Evolutionary conservation across 768 basidiomycete genomes (phyloP).

Genomic region (Rhizopogon sp.): DNA sequence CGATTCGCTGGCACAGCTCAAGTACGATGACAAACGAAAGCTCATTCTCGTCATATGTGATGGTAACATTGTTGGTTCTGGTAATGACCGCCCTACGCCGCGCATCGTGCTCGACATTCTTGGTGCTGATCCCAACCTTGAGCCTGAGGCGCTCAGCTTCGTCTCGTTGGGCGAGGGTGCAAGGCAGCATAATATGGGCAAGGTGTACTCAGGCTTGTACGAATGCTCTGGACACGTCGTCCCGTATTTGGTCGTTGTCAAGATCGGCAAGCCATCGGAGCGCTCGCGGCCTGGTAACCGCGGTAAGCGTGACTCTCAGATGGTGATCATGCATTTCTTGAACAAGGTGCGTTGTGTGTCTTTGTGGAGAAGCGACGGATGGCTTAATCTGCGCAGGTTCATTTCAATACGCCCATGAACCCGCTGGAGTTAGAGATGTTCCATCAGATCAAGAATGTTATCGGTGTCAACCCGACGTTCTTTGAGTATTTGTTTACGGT

Average conservation of each 20-base stretch:
- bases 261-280: constrained; percentile 94
- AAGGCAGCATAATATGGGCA: constrained; percentile 97
- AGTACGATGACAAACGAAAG: constrained; percentile 98
- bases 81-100: constrained; percentile 94
- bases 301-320: constrained; percentile 97
- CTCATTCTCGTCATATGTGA: constrained; percentile 91
- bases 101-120: constrained; percentile 96
- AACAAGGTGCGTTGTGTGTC: constrained; percentile 63
- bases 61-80: constrained; percentile 96
- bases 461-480: constrained; percentile 97
- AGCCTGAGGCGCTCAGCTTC: constrained; percentile 95
- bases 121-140: constrained; percentile 86
- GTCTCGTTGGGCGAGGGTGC: constrained; percentile 90
- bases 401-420: constrained; percentile 95
- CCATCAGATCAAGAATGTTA: constrained; percentile 99
- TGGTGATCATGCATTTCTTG: constrained; percentile 94
- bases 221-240: constrained; percentile 94
- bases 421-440: constrained; percentile 97
- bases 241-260: constrained; percentile 88
- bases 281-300: constrained; percentile 92
- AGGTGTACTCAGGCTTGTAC: constrained; percentile 94
- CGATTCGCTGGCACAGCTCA: constrained; percentile 89
- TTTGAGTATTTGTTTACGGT: constrained; percentile 95
- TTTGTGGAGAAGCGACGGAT: neutral
- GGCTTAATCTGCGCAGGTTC: constrained; percentile 52